phyloP scores from a whole-genome alignment of 1,284 basidiomycete genomes.

The Ceratobasidium theobromae region DNA sequence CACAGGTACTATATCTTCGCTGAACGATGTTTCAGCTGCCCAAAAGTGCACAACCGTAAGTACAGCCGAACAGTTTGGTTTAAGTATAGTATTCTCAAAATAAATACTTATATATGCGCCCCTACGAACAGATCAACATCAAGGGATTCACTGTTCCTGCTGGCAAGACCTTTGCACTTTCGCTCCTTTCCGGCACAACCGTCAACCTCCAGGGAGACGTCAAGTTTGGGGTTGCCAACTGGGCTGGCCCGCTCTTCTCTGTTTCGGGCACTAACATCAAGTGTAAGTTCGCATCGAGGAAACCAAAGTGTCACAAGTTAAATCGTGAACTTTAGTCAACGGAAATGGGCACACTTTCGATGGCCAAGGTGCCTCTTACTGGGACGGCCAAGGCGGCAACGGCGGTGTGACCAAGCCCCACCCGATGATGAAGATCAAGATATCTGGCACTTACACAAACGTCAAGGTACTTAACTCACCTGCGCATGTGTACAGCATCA shows the following conservation, averaged over 20 bases:
- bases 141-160: conserved; percentile 42
- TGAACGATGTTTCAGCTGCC: conserved; percentile 34
- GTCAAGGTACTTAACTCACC: conserved; percentile 54
- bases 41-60: conserved; percentile 37
- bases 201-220: conserved; percentile 56
- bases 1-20: conserved; percentile 36
- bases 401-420: conserved; percentile 50
- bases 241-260: conserved; percentile 50
- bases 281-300: conserved; percentile 42
- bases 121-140: no score
- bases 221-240: conserved; percentile 47
- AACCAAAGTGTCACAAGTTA: no score
- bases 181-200: conserved; percentile 47
- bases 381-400: conserved; percentile 51
- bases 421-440: conserved; percentile 52
- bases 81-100: no score
- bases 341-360: conserved; percentile 52
- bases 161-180: conserved; percentile 47
- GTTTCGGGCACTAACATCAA: conserved; percentile 45
- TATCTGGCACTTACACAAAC: conserved; percentile 53
- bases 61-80: no score
- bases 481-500: conserved; percentile 43
- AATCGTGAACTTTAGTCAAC: no score
- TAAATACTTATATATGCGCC: no score
- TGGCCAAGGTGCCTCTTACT: conserved; percentile 52